A percentile compares a stretch with the other conserved stretches of the same genome.
Conservation (phyloP, 306 rosid genomes). For the Cucurbita maxima region DNA sequence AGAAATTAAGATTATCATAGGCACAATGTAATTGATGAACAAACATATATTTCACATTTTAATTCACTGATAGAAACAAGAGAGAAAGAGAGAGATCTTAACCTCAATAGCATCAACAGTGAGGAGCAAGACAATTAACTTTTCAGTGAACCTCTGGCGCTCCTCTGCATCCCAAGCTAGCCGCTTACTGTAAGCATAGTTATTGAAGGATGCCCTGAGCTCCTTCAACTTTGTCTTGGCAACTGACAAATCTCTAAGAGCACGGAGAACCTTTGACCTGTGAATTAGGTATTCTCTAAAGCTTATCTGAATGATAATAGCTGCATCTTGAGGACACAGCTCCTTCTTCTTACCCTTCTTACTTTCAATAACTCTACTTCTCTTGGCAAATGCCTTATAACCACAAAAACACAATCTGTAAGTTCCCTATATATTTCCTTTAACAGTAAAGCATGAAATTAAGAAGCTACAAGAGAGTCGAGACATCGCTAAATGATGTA, state of each 20-base stretch:
- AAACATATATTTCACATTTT: background rate
- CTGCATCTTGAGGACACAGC: conserved; percentile 79
- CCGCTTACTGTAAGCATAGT: conserved; percentile 45
- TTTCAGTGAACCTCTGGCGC: conserved; percentile 71
- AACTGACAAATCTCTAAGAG: conserved; percentile 64
- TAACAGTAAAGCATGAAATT: background rate
- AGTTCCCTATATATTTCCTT: background rate
- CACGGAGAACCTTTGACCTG: conserved; percentile 70
- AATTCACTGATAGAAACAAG: background rate
- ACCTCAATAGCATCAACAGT: conserved; percentile 92
- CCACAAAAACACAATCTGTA: conserved; percentile 11
- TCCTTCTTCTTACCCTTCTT: conserved; percentile 72
- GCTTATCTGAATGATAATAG: conserved; percentile 49
- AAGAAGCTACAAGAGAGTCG: background rate
- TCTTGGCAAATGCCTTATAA: conserved; percentile 61
- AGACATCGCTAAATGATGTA: background rate
- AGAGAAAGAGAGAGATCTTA: background rate
- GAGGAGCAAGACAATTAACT: conserved; percentile 72
- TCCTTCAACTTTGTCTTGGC: conserved; percentile 82
- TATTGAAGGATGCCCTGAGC: conserved; percentile 56
- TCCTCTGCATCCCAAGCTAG: conserved; percentile 51
- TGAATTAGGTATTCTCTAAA: conserved; percentile 68
- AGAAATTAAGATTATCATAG: background rate
- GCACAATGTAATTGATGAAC: background rate
- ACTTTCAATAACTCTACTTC: conserved; percentile 33